Conservation (phyloP, 1,139 yeast species). For the Wickerhamiella infanticola region DNA sequence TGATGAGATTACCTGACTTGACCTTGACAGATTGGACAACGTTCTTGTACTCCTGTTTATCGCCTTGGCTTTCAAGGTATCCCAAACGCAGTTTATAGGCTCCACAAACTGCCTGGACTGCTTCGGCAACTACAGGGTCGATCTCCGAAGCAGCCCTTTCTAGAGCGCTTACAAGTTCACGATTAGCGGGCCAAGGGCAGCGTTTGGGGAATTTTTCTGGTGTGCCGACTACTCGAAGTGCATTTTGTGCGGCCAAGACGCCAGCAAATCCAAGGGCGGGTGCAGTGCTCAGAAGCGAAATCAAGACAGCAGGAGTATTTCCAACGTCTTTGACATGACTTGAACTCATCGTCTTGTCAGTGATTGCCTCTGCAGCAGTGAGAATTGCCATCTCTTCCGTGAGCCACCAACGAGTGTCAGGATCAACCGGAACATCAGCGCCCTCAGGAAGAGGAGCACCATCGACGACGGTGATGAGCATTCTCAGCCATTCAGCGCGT, state of each 20-base stretch:
- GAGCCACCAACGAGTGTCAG: background rate
- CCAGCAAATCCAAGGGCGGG: background rate
- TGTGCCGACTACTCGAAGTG: background rate
- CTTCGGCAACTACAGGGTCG: conserved; percentile 16
- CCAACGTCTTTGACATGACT: background rate
- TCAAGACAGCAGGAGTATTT: background rate
- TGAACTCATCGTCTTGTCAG: background rate
- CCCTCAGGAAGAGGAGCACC: background rate
- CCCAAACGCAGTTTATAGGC: background rate
- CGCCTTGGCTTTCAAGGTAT: background rate
- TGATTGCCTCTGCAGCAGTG: background rate
- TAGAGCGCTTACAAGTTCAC: background rate
- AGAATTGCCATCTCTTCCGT: background rate
- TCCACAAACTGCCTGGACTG: conserved; percentile 34
- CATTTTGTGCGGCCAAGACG: background rate
- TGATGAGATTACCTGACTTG: conserved; percentile 17
- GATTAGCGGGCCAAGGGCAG: conserved; percentile 1
- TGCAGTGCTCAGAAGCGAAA: background rate
- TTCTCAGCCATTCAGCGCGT: background rate
- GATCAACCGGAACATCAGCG: background rate
- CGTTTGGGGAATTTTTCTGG: background rate
- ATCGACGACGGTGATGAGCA: background rate
- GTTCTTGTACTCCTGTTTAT: background rate
- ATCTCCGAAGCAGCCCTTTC: background rate
- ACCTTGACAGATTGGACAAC: background rate